These are phyloP conservation scores for Pterula multifida DNA, from an alignment of 1,284 basidiomycete species.

Conservation along the genomic window DNA sequence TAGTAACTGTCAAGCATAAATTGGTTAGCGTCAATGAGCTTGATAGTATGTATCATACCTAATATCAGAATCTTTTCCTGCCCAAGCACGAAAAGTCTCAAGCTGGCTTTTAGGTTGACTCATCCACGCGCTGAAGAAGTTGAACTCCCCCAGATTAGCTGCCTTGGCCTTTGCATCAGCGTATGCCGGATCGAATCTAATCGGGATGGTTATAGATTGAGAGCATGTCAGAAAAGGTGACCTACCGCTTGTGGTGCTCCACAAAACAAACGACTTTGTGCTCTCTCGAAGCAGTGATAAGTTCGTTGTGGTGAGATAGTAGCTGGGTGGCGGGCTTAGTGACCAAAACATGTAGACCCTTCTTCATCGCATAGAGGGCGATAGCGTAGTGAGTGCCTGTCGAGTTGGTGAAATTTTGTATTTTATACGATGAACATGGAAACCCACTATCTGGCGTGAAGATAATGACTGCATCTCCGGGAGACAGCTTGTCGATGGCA, in stretches of 20 bases:
- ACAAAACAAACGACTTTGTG: conserved; percentile 84
- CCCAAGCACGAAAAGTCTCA: conserved; percentile 90
- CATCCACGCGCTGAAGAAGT: conserved; percentile 90
- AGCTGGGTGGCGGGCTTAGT: conserved; percentile 90
- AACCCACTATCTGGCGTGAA: conserved; percentile 76
- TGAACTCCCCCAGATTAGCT: conserved; percentile 76
- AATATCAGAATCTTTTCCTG: conserved; percentile 87
- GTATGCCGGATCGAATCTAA: conserved; percentile 84
- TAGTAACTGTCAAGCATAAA: conserved; percentile 55
- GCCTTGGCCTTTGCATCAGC: conserved; percentile 78
- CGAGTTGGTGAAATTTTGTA: conserved; percentile 4
- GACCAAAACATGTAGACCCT: conserved; percentile 76
- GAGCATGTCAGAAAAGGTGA: conserved; percentile 1
- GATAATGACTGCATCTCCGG: conserved; percentile 81
- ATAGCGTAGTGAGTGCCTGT: conserved; percentile 80
- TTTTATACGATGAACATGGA: conserved; percentile 5
- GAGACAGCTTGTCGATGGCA: conserved; percentile 70
- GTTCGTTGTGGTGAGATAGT: conserved; percentile 69
- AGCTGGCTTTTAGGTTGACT: conserved; percentile 91
- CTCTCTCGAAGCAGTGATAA: conserved; percentile 65
- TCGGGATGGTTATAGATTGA: conserved; percentile 1
- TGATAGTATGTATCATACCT: conserved; percentile 28
- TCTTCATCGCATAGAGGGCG: conserved; percentile 75
- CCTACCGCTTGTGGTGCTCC: conserved; percentile 74
- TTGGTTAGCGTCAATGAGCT: conserved; percentile 4